A percentile compares a stretch with the other conserved stretches of the same genome.
These are phyloP conservation scores for Chalaropsis thielavioides DNA, from an alignment of 2,329 filamentous ascomycete genomes.

Conservation along the genomic window DNA sequence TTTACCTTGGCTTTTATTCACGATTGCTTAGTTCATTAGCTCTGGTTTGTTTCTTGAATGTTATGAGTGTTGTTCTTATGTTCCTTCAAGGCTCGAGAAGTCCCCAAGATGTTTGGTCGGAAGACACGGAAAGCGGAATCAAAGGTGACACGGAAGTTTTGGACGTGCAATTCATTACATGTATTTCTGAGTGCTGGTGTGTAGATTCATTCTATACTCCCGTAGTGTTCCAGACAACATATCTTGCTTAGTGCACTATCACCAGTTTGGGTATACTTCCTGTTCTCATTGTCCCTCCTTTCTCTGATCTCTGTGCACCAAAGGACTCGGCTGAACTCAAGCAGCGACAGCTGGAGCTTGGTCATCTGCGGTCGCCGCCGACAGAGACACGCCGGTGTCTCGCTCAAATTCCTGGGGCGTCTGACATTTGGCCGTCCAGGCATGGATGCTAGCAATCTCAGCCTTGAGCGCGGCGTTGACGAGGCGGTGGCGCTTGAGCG, in stretches of 20 bases:
- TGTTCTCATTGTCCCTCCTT: background rate
- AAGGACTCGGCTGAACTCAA: conserved; percentile 23
- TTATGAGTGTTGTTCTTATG: background rate
- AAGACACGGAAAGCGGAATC: background rate
- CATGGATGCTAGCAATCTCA: conserved; percentile 83
- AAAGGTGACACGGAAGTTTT: background rate
- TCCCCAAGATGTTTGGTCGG: background rate
- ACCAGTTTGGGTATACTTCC: conserved; percentile 7
- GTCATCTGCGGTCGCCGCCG: conserved; percentile 29
- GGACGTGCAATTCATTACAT: background rate
- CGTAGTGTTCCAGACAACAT: background rate
- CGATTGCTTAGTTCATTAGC: background rate
- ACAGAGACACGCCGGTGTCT: conserved; percentile 29
- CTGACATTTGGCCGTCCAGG: conserved; percentile 88
- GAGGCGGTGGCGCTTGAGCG: conserved; percentile 70
- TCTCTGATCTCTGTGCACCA: background rate
- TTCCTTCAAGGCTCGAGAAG: background rate
- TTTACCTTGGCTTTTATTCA: background rate
- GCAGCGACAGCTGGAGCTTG: background rate
- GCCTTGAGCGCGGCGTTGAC: conserved; percentile 72
- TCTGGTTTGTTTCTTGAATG: background rate
- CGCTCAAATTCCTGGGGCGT: conserved; percentile 81
- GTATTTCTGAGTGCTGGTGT: background rate
- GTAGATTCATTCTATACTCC: background rate
- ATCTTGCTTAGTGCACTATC: background rate